These are phyloP conservation scores for Candida palmyrensis DNA, from an alignment of 805 yeast genomes.

Conservation along the genomic window DNA sequence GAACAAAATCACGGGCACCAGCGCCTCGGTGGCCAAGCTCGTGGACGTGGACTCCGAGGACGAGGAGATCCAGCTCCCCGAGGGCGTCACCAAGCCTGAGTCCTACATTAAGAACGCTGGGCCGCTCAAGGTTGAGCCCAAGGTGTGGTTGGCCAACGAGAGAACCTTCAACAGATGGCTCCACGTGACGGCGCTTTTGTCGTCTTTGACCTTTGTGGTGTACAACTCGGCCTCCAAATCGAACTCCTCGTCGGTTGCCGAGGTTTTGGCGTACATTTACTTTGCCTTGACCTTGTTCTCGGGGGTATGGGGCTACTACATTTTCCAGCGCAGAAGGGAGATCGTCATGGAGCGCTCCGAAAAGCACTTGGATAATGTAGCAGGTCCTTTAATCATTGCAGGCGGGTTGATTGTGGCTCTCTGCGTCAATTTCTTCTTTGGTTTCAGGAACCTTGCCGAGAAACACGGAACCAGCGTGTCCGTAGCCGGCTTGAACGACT, in stretches of 20 bases:
- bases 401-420: slow-evolving; percentile 62
- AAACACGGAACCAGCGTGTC: slow-evolving; percentile 10
- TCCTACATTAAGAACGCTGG: slow-evolving; percentile 81
- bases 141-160: slow-evolving; percentile 98
- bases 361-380: slow-evolving; percentile 79
- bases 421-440: slow-evolving; percentile 65
- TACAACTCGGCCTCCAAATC: slow-evolving; percentile 71
- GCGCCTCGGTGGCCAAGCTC: slow-evolving; percentile 36
- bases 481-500: slow-evolving; percentile 19
- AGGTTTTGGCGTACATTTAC: slow-evolving; percentile 68
- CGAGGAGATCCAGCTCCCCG: slow-evolving; percentile 74
- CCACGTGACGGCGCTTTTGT: slow-evolving; percentile 77
- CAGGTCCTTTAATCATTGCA: slow-evolving; percentile 84
- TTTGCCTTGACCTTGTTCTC: slow-evolving; percentile 78
- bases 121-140: slow-evolving; percentile 91
- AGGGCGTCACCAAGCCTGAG: slow-evolving; percentile 83
- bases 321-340: slow-evolving; percentile 65
- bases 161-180: slow-evolving; percentile 96
- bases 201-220: slow-evolving; percentile 80
- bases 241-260: slow-evolving; percentile 59
- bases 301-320: slow-evolving; percentile 84
- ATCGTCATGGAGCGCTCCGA: slow-evolving; percentile 80
- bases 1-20: slow-evolving; percentile 19
- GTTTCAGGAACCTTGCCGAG: slow-evolving; percentile 30
- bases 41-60: slow-evolving; percentile 78